Base-by-base conservation (phyloP, 2,329 filamentous ascomycete genomes). In the Epichloe uncinata region DNA sequence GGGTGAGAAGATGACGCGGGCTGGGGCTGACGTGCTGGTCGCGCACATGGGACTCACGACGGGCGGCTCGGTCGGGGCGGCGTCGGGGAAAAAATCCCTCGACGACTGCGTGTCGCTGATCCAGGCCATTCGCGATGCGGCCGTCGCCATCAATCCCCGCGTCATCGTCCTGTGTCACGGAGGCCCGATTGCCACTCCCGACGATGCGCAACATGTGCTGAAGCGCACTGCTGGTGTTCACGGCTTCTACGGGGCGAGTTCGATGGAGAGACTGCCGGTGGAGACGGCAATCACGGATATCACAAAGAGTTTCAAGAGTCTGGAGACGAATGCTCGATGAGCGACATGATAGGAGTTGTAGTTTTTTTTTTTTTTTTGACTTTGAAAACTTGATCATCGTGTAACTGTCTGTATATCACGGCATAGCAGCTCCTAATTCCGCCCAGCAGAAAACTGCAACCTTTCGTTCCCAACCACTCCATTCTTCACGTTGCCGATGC, bases 171-270 rank as follows among this genome's bases (percentile, higher is more conserved):
- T 86, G 16, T 85, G 82, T 53, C 82, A 86, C 59, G 82, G 82
- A 0, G 82, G 82, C 0, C 82, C 82, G 0, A 82, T 87, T 54
- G 80, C 81, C 5, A 71, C 70, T 47, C 79, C 80, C 0, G 67
- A 77, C 42, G 80, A 85, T 62, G 82, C 82, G 0, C 68, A 75
- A 55, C 83, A 78, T 60, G 75, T 85, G 9, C 67, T 86, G 34
- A 69, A 69, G 22, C 66, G 73, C 55, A 82, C 79, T 0, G 72
- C 69, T 35, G 82, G 81, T 0, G 67, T 85, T 13, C 81, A 85
- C 65, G 82, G 82, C 0, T 86, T 87, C 63, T 85, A 80, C 57
- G 83, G 82, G 0, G 82, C 82, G 13, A 84, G 79, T 53, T 79
- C 77, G 48, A 82, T 86, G 77, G 82, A 85, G 63, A 68, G 81